Conservation (phyloP, 1,139 yeast genomes). For the Hyphopichia burtonii region DNA sequence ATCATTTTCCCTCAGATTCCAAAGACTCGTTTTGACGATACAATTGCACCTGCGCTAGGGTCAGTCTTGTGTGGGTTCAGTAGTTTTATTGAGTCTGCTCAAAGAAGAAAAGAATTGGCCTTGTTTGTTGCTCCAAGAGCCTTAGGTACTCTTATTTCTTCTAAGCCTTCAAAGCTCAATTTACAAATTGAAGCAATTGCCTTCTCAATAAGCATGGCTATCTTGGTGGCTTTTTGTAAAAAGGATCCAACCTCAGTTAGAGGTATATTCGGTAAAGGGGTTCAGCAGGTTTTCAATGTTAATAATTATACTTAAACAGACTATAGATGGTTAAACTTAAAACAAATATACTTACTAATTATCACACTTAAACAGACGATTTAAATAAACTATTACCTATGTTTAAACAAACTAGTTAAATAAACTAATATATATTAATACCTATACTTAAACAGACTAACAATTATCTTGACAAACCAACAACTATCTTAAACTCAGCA, state of each 20-base stretch:
- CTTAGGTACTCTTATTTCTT: constrained; percentile 32
- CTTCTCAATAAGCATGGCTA: constrained; percentile 34
- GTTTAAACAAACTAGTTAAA: too few relatives aligned
- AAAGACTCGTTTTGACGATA: constrained; percentile 26
- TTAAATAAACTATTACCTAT: too few relatives aligned
- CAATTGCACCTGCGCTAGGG: constrained; percentile 30
- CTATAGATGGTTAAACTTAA: too few relatives aligned
- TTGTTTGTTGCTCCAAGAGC: constrained; percentile 40
- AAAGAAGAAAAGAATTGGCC: constrained; percentile 39
- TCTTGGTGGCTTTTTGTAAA: constrained; percentile 31
- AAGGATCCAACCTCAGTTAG: constrained; percentile 28
- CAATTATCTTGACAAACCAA: neutral
- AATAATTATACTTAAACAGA: constrained; percentile 13
- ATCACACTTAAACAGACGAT: too few relatives aligned
- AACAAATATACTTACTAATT: too few relatives aligned
- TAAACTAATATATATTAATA: too few relatives aligned
- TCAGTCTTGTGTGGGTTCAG: constrained; percentile 34
- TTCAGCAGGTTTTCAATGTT: constrained; percentile 17
- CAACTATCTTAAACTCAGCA: neutral
- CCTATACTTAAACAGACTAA: too few relatives aligned
- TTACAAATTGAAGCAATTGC: constrained; percentile 27
- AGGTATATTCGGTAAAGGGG: constrained; percentile 37
- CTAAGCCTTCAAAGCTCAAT: constrained; percentile 24
- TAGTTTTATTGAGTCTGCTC: constrained; percentile 31
- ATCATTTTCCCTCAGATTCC: constrained; percentile 29